Conservation (phyloP, 208 protist genomes). For the Strigomonas galati region DNA sequence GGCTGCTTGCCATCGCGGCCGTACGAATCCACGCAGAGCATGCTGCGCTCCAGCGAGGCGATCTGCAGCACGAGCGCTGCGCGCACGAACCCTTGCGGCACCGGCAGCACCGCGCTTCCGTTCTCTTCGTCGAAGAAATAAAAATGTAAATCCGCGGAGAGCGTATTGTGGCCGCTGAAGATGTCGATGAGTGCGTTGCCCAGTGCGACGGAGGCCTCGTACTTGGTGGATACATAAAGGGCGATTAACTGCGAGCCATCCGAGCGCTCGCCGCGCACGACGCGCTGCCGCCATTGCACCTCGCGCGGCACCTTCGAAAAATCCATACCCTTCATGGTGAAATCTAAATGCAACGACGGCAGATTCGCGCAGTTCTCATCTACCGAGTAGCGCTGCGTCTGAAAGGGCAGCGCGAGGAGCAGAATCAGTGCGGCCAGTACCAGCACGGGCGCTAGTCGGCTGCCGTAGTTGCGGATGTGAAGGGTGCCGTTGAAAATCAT, state of each 20-base stretch:
- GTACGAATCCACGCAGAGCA: constrained; percentile 1
- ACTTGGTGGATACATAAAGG: constrained; percentile 74
- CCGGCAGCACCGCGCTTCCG: background rate
- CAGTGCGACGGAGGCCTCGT: constrained; percentile 59
- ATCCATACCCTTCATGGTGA: background rate
- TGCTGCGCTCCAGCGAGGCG: background rate
- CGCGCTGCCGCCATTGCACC: constrained; percentile 80
- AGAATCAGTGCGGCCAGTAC: constrained; percentile 1
- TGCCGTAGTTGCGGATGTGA: background rate
- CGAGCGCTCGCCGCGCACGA: constrained; percentile 67
- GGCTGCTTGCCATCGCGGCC: constrained; percentile 4
- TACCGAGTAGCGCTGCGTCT: background rate
- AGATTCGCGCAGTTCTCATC: background rate
- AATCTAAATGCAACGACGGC: background rate
- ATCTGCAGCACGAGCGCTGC: background rate
- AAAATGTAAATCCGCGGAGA: background rate
- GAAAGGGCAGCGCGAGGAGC: background rate
- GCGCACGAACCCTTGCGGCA: background rate
- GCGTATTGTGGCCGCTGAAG: constrained; percentile 1
- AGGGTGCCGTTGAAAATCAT: background rate
- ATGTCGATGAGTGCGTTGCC: constrained; percentile 22
- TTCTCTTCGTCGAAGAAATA: constrained; percentile 5
- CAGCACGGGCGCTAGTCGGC: background rate
- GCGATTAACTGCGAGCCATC: constrained; percentile 57
- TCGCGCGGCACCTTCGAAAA: constrained; percentile 42